Conservation (phyloP, 1,284 basidiomycete genomes). For the Volvariella surrecta region DNA sequence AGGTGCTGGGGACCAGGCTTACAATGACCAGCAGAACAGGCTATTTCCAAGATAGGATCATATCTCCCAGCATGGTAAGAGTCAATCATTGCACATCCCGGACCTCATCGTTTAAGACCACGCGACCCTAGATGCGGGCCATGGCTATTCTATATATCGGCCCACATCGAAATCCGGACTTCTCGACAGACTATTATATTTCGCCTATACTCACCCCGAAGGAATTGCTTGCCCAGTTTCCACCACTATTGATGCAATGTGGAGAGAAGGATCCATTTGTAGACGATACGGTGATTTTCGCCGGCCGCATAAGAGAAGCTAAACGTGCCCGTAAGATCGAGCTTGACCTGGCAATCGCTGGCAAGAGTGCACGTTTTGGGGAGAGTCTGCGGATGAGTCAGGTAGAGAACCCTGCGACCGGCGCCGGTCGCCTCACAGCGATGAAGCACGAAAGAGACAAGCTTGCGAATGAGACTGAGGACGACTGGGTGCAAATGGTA, state of each 20-base stretch:
- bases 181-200: slow-evolving; percentile 90
- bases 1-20: slow-evolving; percentile 73
- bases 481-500: slow-evolving; percentile 94
- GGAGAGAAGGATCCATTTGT: slow-evolving; percentile 97
- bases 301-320: slow-evolving; percentile 87
- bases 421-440: slow-evolving; percentile 17
- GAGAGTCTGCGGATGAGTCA: slow-evolving; percentile 44
- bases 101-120: slow-evolving; percentile 1
- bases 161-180: slow-evolving; percentile 86
- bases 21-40: slow-evolving; percentile 96
- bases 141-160: slow-evolving; percentile 98
- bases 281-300: slow-evolving; percentile 93
- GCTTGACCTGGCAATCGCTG: slow-evolving; percentile 43
- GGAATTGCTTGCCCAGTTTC: slow-evolving; percentile 83
- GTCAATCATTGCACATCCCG: background rate
- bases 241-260: slow-evolving; percentile 87
- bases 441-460: slow-evolving; percentile 50
- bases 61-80: slow-evolving; percentile 87
- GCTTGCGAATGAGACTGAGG: slow-evolving; percentile 66
- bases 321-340: slow-evolving; percentile 76
- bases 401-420: slow-evolving; percentile 24
- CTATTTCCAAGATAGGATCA: slow-evolving; percentile 89
- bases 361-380: slow-evolving; percentile 50
- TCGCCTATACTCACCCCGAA: slow-evolving; percentile 89
- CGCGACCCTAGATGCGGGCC: slow-evolving; percentile 76